Evolutionary conservation across 164 flowering plant genomes (phyloP).

Genomic region (Saururus chinensis): DNA sequence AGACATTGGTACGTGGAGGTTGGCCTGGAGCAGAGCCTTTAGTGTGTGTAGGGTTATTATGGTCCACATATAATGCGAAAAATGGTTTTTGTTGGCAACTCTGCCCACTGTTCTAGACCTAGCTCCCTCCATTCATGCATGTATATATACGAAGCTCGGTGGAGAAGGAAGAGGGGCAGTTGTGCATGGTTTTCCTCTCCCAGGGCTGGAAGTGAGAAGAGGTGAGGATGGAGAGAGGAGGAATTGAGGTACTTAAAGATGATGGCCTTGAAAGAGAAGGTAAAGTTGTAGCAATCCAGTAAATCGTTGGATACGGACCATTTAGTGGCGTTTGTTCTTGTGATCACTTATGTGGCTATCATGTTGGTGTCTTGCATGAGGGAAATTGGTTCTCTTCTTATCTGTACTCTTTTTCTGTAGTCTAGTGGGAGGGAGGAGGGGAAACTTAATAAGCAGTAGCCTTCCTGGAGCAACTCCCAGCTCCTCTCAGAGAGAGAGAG

Average conservation of each 20-base stretch:
- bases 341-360: not conserved
- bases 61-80: not conserved
- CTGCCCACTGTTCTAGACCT: too few species aligned
- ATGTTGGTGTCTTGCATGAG: too few species aligned
- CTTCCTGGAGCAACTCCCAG: too few species aligned
- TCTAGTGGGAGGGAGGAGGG: too few species aligned
- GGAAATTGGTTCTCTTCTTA: too few species aligned
- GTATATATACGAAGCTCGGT: too few species aligned
- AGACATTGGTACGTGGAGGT: not conserved
- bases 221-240: not conserved
- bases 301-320: not conserved
- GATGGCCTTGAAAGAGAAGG: slow-evolving; percentile 1
- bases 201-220: not conserved
- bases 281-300: not conserved
- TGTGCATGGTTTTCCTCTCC: not conserved
- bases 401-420: too few species aligned
- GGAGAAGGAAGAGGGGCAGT: not conserved
- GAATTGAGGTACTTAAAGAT: not conserved
- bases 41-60: not conserved
- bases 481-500: too few species aligned
- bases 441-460: too few species aligned
- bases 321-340: not conserved
- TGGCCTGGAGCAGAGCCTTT: not conserved
- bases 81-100: too few species aligned
- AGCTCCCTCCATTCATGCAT: too few species aligned